Base-by-base conservation (phyloP, 2,329 filamentous ascomycete species). In the Coniella lustricola region DNA sequence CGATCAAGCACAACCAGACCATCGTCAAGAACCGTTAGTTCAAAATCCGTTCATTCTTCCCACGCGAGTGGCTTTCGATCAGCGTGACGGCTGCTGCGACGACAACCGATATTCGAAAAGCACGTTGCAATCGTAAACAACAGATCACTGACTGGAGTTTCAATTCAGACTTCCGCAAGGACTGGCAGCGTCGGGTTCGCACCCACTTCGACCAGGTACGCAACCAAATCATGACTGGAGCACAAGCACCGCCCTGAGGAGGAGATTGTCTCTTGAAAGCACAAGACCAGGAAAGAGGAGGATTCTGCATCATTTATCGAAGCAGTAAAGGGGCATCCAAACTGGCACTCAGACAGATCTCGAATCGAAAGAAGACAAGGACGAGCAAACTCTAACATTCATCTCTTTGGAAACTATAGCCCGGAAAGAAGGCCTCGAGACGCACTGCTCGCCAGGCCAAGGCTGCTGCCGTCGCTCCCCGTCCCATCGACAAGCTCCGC, bases 1-100 rank as follows among this genome's bases (percentile, higher is more conserved):
- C 91, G 82, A 95, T 97, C 89, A 95, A 95, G 85, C 90, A 96
- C 87, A 97, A 97, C 81, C 90, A 96, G 81, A 87, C 91, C 81
- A 85, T 96, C 75, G 85, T 87, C 72, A 87, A 91, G 83, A 95
- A 94, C 84, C 90, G 85, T 89, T 77, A 79, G 85, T 67, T 64
- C 55, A n/a, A 49, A 53, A 52, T 57, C 54, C 58, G 52, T 56
- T 55, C 54, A 53, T 25, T 49, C 54, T 56, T 41, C 16, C 7
- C 22, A 12, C 12, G 21, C 38, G 38, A 31, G 21, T 17, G 59
- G 49, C 49, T 44, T 54, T 13, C 44, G 49, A 46, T 60, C n/a
- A n/a, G n/a, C 59, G 62, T 60, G 51, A 52, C 55, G 54, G 56
- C 55, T 48, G 51, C 35, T 51, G 50, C 52, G 47, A 55, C 62